Percentiles rank a stretch among this genome's conserved stretches.
Conservation (phyloP, 2,329 filamentous ascomycete genomes). For the Fusarium multiceps region DNA sequence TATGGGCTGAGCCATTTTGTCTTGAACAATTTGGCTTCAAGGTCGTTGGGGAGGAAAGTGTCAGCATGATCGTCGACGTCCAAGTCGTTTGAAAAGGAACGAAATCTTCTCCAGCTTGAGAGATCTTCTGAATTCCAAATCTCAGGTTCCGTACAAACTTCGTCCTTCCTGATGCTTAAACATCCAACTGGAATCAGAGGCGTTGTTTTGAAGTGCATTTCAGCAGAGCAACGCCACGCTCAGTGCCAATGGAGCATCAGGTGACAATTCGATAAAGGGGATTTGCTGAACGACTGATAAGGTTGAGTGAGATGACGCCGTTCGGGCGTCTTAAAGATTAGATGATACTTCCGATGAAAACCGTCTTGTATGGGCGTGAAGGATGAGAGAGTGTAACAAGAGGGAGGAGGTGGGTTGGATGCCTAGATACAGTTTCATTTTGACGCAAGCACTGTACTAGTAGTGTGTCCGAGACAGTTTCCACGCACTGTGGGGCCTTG, state of each 20-base stretch:
- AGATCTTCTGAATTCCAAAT: slow-evolving; percentile 22
- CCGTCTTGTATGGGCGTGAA: not conserved
- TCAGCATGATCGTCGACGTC: not conserved
- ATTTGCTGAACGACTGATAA: not conserved
- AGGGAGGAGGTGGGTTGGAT: not conserved
- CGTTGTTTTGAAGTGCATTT: slow-evolving; percentile 34
- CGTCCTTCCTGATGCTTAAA: slow-evolving; percentile 46
- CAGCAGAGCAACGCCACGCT: not conserved
- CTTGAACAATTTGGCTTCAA: slow-evolving; percentile 49
- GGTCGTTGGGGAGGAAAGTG: slow-evolving; percentile 20
- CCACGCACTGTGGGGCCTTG: not conserved
- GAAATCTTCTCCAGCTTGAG: slow-evolving; percentile 47
- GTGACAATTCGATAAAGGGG: not conserved
- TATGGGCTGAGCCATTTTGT: slow-evolving; percentile 41
- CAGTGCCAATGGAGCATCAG: not conserved
- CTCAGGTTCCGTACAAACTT: slow-evolving; percentile 25
- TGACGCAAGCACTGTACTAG: not conserved
- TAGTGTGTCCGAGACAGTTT: not conserved
- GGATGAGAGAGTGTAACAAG: not conserved
- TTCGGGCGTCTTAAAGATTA: not conserved
- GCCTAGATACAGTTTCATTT: not conserved
- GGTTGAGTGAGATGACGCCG: not conserved
- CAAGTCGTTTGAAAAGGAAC: slow-evolving; percentile 30
- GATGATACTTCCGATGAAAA: not conserved
- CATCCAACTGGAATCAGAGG: slow-evolving; percentile 57